Evolutionary conservation across 306 rosid species (phyloP), one percentile per base, ranked within the genome.

Genomic region (Fagus crenata): DNA sequence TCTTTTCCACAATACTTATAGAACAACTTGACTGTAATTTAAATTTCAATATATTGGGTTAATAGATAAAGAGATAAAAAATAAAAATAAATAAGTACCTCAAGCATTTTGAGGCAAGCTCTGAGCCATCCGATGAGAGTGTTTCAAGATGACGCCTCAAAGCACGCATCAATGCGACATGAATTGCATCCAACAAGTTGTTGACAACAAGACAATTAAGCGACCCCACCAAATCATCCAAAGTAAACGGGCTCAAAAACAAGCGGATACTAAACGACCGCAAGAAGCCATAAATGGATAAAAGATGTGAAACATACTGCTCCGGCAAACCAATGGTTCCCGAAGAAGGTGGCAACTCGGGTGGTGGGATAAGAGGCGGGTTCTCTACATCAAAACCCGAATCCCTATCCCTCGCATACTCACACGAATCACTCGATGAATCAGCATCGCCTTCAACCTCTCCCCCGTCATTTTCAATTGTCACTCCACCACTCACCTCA

Each of bases 191-290:
- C 82, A 89, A 78, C 82, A 96, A 64, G 1, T 88, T 82, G 73
- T 87, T 92, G 2, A 93, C 65, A 61, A 77, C 83, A 58, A 53
- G 55, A 77, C 87, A 91, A 68, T 96, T 96, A 67, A 96, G 90
- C 3, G 88, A 85, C 5, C 99, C 99, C 71, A 96, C 93, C 74
- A 96, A 92, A 39, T 96, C 99, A 69, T 96, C 99, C 88, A 96
- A 74, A 39, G 93, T 81, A 76, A 92, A 96, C 0, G 99, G 99
- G 67, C 77, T 74, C 69, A 96, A 79, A 74, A 88, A 96, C 82
- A 96, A 39, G 61, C 84, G 73, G 55, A 81, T 86, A 56, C 98
- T 92, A 77, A 92, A 91, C 0, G 98, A 91, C 59, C 98, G 87
- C 59, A 92, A 77, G 76, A 92, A 92, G 77, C 97, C 91, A 74